A percentile compares a stretch with the other conserved stretches of the same genome.
Conservation (phyloP, 176 grass and related monocot species). For the Musa acuminata region DNA sequence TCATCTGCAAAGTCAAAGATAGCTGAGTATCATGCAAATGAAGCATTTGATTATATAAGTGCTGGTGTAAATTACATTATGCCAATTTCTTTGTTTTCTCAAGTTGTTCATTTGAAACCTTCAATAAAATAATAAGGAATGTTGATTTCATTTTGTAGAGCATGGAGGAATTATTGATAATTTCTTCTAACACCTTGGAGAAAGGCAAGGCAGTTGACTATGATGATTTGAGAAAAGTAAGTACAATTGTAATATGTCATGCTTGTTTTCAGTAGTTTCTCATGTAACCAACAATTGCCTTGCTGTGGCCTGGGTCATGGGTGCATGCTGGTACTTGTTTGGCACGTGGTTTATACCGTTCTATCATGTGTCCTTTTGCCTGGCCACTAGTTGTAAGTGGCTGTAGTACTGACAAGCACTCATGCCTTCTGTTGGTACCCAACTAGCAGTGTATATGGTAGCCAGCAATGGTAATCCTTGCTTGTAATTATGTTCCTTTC, state of each 20-base stretch:
- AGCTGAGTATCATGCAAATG: too few relatives aligned
- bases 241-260: not conserved
- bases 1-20: too few relatives aligned
- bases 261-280: not conserved
- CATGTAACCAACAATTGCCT: not conserved
- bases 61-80: not conserved
- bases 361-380: not conserved
- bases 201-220: constrained; percentile 34
- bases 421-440: not conserved
- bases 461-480: not conserved
- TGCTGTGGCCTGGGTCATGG: not conserved
- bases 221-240: constrained; percentile 34
- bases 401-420: not conserved
- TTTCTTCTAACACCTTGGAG: constrained; percentile 40
- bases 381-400: not conserved
- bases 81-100: not conserved
- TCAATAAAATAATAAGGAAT: not conserved
- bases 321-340: not conserved
- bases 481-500: not conserved
- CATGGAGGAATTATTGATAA: constrained; percentile 69
- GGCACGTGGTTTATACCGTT: not conserved
- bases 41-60: too few relatives aligned
- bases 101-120: not conserved
- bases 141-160: constrained; percentile 40
- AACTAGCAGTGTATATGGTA: not conserved